Evolutionary conservation across 208 protist genomes (phyloP), one percentile per base, ranked within the genome.

Genomic region (Porcisia hertigi): DNA sequence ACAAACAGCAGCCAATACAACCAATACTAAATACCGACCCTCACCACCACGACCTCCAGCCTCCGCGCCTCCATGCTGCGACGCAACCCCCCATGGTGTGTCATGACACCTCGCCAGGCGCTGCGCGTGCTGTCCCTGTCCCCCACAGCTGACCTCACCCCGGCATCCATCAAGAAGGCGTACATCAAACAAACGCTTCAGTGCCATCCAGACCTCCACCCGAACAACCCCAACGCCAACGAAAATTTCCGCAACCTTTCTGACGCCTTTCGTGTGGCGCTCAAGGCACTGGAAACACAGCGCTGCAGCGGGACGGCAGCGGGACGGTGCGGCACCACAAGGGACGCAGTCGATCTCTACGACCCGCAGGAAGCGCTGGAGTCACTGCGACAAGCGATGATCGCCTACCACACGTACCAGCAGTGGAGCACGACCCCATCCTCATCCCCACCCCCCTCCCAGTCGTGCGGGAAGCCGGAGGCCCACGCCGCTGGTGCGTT

Each of bases 191-290:
- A 90, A 57, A 93, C 90, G 18, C 81, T 96, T 59, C 85, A 75
- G 52, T 96, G 92, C 77, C 92, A 96, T 74, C 92, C 92, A 23
- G 92, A 96, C 73, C 80, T 96, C 8, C 76, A 90, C 84, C 92
- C 92, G 0, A 82, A 85, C 54, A 86, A 96, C 63, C 87, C 92
- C 0, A 69, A 90, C 30, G 92, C 89, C 2, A 94, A 78, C 49
- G 90, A 93, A 23, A 90, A 89, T 66, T 96, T 96, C 65, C 84
- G 86, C 62, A 77, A 53, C 53, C 80, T 96, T 39, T 88, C 88
- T 2, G 92, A 96, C 11, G 92, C 92, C n/a, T 87, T 94, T 45
- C 87, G 86, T 16, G 83, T 92, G 12, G 92, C 90, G 3, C 79
- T 96, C 14, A 85, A 88, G 47, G 81, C 89, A 23, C 77, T 96